phyloP scores from a whole-genome alignment of 208 protist genomes.

The Phytomonas sp. region DNA sequence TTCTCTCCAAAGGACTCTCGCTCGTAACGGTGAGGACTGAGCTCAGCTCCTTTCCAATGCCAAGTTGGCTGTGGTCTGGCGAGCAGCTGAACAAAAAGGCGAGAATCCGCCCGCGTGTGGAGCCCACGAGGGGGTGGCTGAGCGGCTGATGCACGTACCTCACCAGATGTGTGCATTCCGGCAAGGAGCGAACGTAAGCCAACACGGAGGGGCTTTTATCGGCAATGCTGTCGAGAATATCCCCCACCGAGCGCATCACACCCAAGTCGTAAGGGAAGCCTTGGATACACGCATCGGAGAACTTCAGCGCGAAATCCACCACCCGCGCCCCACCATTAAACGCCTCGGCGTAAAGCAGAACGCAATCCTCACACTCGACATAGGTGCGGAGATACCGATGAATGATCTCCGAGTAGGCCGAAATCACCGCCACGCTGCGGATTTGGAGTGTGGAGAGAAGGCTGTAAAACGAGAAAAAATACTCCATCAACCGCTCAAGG shows the following conservation, averaged over 20 bases:
- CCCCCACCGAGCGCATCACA: conserved; percentile 28
- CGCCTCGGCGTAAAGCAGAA: conserved; percentile 17
- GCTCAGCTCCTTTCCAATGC: background rate
- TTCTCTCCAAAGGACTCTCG: conserved; percentile 15
- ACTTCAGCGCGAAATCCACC: conserved; percentile 34
- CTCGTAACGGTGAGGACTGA: background rate
- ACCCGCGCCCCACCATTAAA: conserved; percentile 32
- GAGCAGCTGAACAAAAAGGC: conserved; percentile 34
- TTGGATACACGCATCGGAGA: conserved; percentile 16
- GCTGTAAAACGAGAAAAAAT: conserved; percentile 19
- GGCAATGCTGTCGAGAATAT: conserved; percentile 39
- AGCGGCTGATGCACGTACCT: conserved; percentile 9
- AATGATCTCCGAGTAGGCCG: conserved; percentile 44
- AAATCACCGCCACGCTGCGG: conserved; percentile 49
- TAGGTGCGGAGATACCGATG: conserved; percentile 51
- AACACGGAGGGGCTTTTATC: conserved; percentile 30
- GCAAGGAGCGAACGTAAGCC: conserved; percentile 1
- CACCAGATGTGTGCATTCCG: conserved; percentile 1
- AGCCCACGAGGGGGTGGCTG: conserved; percentile 19
- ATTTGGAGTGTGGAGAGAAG: conserved; percentile 9
- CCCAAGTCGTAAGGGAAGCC: conserved; percentile 52
- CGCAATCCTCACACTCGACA: conserved; percentile 25
- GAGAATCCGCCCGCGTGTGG: conserved; percentile 33
- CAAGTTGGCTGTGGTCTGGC: conserved; percentile 3
- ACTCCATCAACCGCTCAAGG: conserved; percentile 23